Conservation (phyloP, 2,329 filamentous ascomycete species). For the Davidsoniella virescens region DNA sequence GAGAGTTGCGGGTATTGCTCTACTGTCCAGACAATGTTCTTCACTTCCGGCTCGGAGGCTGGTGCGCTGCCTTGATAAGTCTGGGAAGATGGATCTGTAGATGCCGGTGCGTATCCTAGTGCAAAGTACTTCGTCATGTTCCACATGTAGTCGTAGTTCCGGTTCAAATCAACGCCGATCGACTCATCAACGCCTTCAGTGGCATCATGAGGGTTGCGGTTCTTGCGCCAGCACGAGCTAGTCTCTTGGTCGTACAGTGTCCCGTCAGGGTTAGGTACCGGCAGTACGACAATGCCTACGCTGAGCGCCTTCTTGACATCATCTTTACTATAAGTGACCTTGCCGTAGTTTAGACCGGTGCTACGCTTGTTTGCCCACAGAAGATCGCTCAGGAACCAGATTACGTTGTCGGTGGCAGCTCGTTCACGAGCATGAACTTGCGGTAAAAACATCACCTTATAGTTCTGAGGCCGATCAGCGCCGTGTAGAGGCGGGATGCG, state of each 20-base stretch:
- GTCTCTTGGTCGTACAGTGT: conserved; percentile 34
- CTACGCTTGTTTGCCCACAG: conserved; percentile 34
- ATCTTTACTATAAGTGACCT: conserved; percentile 31
- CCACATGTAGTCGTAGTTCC: conserved; percentile 43
- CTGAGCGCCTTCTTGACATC: conserved; percentile 35
- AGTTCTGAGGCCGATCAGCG: conserved; percentile 17
- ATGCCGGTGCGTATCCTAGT: conserved; percentile 23
- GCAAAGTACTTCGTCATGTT: conserved; percentile 31
- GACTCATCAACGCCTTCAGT: conserved; percentile 16
- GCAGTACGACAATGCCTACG: conserved; percentile 36
- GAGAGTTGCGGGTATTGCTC: conserved; percentile 31
- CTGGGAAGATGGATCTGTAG: conserved; percentile 26
- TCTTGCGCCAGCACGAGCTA: conserved; percentile 38
- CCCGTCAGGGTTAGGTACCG: conserved; percentile 38
- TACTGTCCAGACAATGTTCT: conserved; percentile 36
- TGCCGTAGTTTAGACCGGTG: conserved; percentile 34
- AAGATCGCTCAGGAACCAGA: conserved; percentile 42
- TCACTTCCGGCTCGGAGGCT: conserved; percentile 39
- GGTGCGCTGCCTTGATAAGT: conserved; percentile 34
- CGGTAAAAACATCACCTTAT: conserved; percentile 35
- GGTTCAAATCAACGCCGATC: conserved; percentile 31
- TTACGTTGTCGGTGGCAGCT: conserved; percentile 36
- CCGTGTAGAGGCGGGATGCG: conserved; percentile 23
- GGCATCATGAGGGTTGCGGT: conserved; percentile 29
- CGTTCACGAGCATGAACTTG: conserved; percentile 42